phyloP scores from a whole-genome alignment of 495 filamentous ascomycete genomes.

The Annulohypoxylon moriforme region DNA sequence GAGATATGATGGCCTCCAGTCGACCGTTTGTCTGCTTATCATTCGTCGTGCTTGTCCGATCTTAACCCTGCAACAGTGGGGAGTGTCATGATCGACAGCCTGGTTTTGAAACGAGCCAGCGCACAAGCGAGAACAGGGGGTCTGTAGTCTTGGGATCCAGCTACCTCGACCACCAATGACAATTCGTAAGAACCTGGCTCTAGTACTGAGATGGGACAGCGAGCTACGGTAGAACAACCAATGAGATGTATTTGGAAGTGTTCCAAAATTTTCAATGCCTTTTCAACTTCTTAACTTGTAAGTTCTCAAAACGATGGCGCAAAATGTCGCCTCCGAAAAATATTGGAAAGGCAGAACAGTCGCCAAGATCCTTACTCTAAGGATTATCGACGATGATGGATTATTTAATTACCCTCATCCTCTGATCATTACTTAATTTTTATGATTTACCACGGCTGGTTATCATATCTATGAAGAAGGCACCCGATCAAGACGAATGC shows the following conservation, averaged over 20 bases:
- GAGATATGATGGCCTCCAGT: slow-evolving; percentile 12
- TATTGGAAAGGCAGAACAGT: background rate
- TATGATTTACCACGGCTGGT: background rate
- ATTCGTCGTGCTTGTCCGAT: slow-evolving; percentile 35
- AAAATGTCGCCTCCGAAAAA: background rate
- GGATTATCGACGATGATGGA: background rate
- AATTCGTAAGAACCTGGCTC: slow-evolving; percentile 23
- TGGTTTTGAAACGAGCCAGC: slow-evolving; percentile 39
- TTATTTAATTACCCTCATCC: background rate
- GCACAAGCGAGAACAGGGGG: slow-evolving; percentile 30
- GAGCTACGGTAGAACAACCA: slow-evolving; percentile 12
- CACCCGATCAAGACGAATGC: background rate
- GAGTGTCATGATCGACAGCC: slow-evolving; percentile 35
- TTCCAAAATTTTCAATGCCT: slow-evolving; percentile 19
- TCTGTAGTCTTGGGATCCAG: slow-evolving; percentile 12
- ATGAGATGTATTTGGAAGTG: slow-evolving; percentile 12
- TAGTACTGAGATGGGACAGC: slow-evolving; percentile 25
- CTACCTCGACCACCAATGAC: slow-evolving; percentile 30
- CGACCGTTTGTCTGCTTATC: slow-evolving; percentile 4
- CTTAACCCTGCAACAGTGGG: slow-evolving; percentile 26
- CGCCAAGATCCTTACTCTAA: background rate
- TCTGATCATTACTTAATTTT: background rate
- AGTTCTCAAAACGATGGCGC: slow-evolving; percentile 3
- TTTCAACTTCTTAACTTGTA: slow-evolving; percentile 5
- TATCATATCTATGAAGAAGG: background rate